These are phyloP conservation scores for Pholiota adiposa DNA, from an alignment of 1,284 basidiomycete genomes.

Conservation along the genomic window DNA sequence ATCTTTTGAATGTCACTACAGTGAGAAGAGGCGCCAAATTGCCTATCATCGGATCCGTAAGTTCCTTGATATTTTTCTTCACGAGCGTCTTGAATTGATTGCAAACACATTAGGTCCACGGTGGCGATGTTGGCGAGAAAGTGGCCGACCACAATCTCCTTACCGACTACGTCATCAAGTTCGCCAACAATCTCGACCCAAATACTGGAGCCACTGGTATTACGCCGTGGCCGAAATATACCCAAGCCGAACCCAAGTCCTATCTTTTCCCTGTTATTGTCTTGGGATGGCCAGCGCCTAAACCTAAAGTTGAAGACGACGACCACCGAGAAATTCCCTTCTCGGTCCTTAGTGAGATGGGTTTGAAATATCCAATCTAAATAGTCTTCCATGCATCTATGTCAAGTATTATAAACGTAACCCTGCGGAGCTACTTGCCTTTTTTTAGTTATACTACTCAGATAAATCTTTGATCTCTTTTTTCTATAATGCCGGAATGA, in stretches of 20 bases:
- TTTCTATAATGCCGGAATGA: too few relatives aligned
- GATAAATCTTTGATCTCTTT: too few relatives aligned
- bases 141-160: slow-evolving; percentile 30
- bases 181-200: slow-evolving; percentile 48
- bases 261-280: neutral
- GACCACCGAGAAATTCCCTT: neutral
- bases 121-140: slow-evolving; percentile 38
- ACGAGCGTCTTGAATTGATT: neutral
- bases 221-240: slow-evolving; percentile 51
- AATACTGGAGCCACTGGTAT: slow-evolving; percentile 34
- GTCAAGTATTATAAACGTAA: too few relatives aligned
- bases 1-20: neutral
- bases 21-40: slow-evolving; percentile 27
- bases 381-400: neutral
- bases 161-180: slow-evolving; percentile 43
- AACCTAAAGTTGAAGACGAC: neutral
- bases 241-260: slow-evolving; percentile 7
- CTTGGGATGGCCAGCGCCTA: neutral
- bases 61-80: slow-evolving; percentile 5
- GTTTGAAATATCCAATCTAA: slow-evolving; percentile 4
- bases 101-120: slow-evolving; percentile 35
- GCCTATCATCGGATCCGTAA: slow-evolving; percentile 24
- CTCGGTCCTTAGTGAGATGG: neutral
- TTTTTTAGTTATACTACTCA: too few relatives aligned
- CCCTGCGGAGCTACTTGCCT: too few relatives aligned